phyloP scores from a whole-genome alignment of 768 basidiomycete genomes.

The Lentinula lateritia region DNA sequence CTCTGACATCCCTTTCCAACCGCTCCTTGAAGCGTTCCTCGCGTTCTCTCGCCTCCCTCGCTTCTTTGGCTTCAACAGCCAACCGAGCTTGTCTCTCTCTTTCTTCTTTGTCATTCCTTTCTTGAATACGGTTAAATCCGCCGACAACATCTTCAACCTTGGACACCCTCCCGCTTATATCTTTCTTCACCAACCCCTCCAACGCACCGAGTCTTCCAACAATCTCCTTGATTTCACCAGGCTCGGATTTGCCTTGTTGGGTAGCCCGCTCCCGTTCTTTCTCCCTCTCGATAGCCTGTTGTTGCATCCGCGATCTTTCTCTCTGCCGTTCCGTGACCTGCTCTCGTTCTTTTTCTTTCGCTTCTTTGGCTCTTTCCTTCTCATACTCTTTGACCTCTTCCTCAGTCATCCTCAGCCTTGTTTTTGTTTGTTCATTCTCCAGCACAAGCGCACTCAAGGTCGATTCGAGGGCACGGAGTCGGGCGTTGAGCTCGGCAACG shows the following conservation, averaged over 20 bases:
- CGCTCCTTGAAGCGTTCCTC: too few species aligned
- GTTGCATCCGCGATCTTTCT: neutral
- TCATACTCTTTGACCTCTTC: too few species aligned
- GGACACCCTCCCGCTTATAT: constrained; percentile 31
- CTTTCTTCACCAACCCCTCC: constrained; percentile 47
- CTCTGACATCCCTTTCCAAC: neutral
- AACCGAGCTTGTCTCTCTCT: constrained; percentile 17
- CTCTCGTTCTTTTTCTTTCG: neutral
- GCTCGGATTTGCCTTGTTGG: constrained; percentile 26
- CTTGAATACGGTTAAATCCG: constrained; percentile 19
- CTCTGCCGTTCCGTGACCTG: neutral
- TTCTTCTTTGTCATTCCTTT: too few species aligned
- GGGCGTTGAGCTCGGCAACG: constrained; percentile 57
- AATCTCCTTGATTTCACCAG: constrained; percentile 48
- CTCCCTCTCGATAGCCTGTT: neutral
- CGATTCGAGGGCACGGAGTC: constrained; percentile 59
- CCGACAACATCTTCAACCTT: constrained; percentile 40
- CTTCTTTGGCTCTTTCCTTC: neutral
- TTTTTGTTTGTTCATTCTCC: constrained; percentile 46
- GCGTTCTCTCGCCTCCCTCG: too few species aligned
- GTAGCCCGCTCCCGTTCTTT: neutral
- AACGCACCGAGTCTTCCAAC: constrained; percentile 48
- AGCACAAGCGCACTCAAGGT: constrained; percentile 54
- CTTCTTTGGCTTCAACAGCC: neutral
- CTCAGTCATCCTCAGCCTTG: constrained; percentile 17